These are phyloP conservation scores for Globisporangium spinosum DNA, from an alignment of 352 stramenopile genomes.

Conservation along the genomic window DNA sequence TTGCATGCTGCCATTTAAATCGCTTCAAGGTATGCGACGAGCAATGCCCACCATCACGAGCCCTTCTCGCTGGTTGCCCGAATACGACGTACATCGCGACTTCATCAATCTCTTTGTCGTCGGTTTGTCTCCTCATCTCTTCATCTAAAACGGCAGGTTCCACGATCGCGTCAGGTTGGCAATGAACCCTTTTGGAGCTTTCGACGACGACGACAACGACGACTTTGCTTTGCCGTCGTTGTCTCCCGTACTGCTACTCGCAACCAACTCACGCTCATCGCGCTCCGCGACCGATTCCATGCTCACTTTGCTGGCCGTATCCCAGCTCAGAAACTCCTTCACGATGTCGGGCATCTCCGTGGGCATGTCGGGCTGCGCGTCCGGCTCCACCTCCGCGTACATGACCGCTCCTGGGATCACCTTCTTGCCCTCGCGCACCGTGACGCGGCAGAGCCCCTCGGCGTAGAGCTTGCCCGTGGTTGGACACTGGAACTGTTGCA, in stretches of 20 bases:
- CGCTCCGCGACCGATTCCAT: conserved; percentile 26
- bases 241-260: background rate
- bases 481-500: conserved; percentile 56
- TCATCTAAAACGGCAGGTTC: conserved; percentile 34
- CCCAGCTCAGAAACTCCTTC: conserved; percentile 20
- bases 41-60: background rate
- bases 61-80: background rate
- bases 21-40: background rate
- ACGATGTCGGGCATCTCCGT: conserved; percentile 7
- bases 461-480: conserved; percentile 47
- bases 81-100: background rate
- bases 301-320: conserved; percentile 25
- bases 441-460: conserved; percentile 44
- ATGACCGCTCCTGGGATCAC: conserved; percentile 26
- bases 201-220: background rate
- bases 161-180: conserved; percentile 43
- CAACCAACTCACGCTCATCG: conserved; percentile 14
- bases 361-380: background rate
- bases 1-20: too few relatives aligned
- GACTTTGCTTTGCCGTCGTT: background rate
- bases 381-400: conserved; percentile 22
- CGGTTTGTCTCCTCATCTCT: background rate
- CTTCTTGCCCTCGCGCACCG: conserved; percentile 25
- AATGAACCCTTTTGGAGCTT: conserved; percentile 17
- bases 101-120: background rate